Conservation (phyloP, 345 rosid genomes). For the Excoecaria agallocha region DNA sequence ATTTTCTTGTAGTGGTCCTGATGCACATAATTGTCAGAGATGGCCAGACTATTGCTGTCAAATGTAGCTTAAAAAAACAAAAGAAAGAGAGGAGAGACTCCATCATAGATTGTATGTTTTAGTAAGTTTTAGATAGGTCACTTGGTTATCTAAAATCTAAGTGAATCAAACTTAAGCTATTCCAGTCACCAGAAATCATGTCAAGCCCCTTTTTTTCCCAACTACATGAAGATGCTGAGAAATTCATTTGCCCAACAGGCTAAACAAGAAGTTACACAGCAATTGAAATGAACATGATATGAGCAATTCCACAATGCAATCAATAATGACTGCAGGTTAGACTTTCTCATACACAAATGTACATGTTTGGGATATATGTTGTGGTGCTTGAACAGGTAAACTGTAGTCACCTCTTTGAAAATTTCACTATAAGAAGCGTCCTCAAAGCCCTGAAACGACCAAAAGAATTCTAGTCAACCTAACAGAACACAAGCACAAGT, state of each 20-base stretch:
- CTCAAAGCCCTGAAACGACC: conserved; percentile 60
- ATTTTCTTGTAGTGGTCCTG: too few relatives aligned
- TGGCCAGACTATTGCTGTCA: too few relatives aligned
- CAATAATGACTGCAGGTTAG: neutral
- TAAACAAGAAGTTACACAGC: neutral
- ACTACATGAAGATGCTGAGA: neutral
- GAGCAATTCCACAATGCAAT: neutral
- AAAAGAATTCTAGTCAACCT: conserved; percentile 15
- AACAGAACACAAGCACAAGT: neutral
- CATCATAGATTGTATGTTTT: too few relatives aligned
- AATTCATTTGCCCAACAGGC: neutral
- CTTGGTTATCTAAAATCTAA: neutral
- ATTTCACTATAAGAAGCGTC: conserved; percentile 56
- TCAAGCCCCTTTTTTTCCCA: neutral
- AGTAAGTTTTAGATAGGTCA: neutral
- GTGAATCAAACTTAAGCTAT: neutral
- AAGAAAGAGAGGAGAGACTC: neutral
- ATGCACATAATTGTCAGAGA: neutral
- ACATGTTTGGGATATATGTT: neutral
- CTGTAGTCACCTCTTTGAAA: conserved; percentile 73
- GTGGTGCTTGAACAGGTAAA: neutral
- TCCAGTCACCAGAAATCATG: neutral
- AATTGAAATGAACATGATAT: neutral
- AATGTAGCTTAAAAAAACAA: too few relatives aligned
- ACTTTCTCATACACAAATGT: neutral